Evolutionary conservation across 192 early-diverging fungal species (phyloP), one percentile per base, ranked within the genome.

Genomic region (Umbelopsis vinacea): DNA sequence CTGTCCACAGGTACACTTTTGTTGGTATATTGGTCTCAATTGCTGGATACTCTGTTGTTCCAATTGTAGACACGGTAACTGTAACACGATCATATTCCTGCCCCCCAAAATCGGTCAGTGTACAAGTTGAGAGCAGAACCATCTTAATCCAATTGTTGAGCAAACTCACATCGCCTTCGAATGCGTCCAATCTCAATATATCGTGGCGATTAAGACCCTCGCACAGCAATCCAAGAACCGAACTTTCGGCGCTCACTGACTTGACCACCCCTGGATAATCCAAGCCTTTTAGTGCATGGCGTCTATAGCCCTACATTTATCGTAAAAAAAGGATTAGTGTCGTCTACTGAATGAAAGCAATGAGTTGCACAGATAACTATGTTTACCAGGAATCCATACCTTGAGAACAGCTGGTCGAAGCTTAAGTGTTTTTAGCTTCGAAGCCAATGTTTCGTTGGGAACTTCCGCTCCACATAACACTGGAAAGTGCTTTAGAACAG

Each of bases 261-360:
- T 63, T 63, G 57, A 63, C 57, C 33, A 63, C 57, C 33, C 57
- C 57, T 10, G 57, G 57, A 63, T 63, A 63, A 63, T 63, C 57
- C 33, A 63, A 38, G 26, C 35, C 35, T 29, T 63, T 63, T 29
- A 63, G 33, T 6, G 57, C 57, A 63, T 63, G 33, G 10, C 57
- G 57, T 35, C 33, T 29, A 19, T 63, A 35, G 14, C 57, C 57
- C 57, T 63, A 12, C 33, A 33, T 37, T n/a, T 37, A 19, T 2
- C 24, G 15, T 5, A n/a, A 17, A 15, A 48, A 50, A 10, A 3
- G n/a, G 1, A n/a, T 21, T 6, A 50, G 6, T 50, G 1, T 50
- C 15, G 7, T 8, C 40, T 7, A 43, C 40, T 43, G 11, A 43
- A 43, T 12, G 11, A 1, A 4, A 43, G 11, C 40, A 43, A 11